Base-by-base conservation (phyloP, 371 early-diverging fungal genomes). In the Mortierella sp. region DNA sequence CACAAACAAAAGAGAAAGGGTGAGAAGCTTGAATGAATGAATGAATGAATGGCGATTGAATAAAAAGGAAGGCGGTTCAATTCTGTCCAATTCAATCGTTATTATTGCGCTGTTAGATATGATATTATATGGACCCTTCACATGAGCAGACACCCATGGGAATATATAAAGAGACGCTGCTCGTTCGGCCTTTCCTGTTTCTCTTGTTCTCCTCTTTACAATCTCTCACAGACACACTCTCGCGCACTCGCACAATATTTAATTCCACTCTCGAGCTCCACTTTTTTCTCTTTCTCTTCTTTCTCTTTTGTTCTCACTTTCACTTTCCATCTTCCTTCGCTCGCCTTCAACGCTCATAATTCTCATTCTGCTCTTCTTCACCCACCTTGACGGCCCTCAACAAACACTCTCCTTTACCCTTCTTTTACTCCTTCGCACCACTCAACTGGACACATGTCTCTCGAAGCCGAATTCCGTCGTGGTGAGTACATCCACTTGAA, bases 401-500 rank as follows among this genome's bases (percentile, higher is more conserved):
- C 16, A 60, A 4, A 14, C 32, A 3, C 27, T 3, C 56, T 11
- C 70, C 44, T n/a, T 35, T 46, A 12, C 14, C 1, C 48, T 41
- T 16, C 24, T 21, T 44, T 14, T 21, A 35, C 18, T 7, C 44
- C 27, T 6, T 21, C 56, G 44, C 43, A 27, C 55, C 21, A 46
- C 27, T 11, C 70, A 29, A 21, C 12, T 43, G 51, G 32, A 60
- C 70, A 44, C 75, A 80, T 83, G 84, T 79, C 84, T 49, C 72
- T 84, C 44, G 76, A 77, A 38, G 70, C 75, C 24, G 80, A 80
- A 44, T 70, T 84, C 48, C 78, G 78, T 44, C 75, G 81, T 77
- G 84, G 84, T 84, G 76, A 80, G 71, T 71, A 63, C 29, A 16
- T 44, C n/a, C 16, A n/a, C 55, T 1, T 24, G 11, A 46, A 58